phyloP scores from a whole-genome alignment of 306 rosid genomes.

The Vigna mungo region DNA sequence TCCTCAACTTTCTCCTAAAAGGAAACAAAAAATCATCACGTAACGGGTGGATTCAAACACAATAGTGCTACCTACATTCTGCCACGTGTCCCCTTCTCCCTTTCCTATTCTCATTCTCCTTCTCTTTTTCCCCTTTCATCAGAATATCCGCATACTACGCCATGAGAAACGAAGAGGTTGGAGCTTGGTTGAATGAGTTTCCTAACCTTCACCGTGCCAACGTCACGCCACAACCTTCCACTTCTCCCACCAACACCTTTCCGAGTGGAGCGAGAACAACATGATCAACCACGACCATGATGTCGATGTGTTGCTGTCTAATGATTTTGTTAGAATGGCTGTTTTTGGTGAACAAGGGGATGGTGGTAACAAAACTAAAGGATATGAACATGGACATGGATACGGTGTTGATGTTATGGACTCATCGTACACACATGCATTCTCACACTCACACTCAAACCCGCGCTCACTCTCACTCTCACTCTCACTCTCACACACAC shows the following conservation, averaged over 20 bases:
- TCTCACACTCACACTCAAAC: neutral
- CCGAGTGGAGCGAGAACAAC: neutral
- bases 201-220: slow-evolving; percentile 28
- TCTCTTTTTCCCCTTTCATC: slow-evolving; percentile 6
- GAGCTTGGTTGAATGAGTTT: slow-evolving; percentile 35
- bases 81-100: neutral
- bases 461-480: neutral
- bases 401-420: slow-evolving; percentile 5
- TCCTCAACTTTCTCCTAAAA: neutral
- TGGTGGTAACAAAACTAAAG: slow-evolving; percentile 40
- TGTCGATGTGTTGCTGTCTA: slow-evolving; percentile 45
- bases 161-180: slow-evolving; percentile 37
- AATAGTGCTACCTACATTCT: neutral
- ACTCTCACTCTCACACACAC: neutral
- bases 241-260: slow-evolving; percentile 44
- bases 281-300: neutral
- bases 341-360: slow-evolving; percentile 42
- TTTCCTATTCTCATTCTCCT: neutral
- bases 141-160: slow-evolving; percentile 28
- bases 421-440: neutral
- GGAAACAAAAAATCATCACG: neutral
- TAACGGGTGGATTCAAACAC: neutral
- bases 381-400: neutral
- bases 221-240: slow-evolving; percentile 40
- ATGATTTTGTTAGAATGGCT: slow-evolving; percentile 49